These are phyloP conservation scores for Fusarium solani-melongenae DNA, from an alignment of 2,329 filamentous ascomycete genomes.

Conservation along the genomic window DNA sequence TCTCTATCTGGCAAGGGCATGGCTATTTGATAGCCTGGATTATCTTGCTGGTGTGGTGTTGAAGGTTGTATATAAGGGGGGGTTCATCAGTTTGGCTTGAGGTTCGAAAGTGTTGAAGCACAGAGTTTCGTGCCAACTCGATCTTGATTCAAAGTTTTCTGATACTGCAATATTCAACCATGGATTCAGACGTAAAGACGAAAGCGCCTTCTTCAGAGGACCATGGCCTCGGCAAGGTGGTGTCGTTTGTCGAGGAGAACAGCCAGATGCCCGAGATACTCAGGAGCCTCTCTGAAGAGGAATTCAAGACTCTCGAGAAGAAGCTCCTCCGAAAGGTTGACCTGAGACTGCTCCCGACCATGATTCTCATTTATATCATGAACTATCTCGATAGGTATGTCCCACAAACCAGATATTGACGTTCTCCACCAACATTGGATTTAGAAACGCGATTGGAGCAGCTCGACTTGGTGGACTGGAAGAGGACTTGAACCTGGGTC, in stretches of 20 bases:
- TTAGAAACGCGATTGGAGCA: conserved; percentile 7
- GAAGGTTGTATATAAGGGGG: not conserved
- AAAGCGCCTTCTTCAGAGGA: not conserved
- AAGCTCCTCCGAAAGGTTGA: conserved; percentile 2
- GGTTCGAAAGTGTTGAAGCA: not conserved
- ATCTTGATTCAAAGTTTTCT: not conserved
- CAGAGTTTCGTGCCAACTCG: not conserved
- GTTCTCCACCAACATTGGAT: not conserved
- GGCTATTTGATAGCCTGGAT: not conserved
- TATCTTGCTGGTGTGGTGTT: not conserved
- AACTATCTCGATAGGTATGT: conserved; percentile 3
- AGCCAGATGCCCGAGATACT: not conserved
- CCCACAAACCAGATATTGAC: not conserved
- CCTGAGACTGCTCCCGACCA: not conserved
- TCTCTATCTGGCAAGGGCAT: not conserved
- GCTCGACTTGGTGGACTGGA: conserved; percentile 6
- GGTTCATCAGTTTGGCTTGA: not conserved
- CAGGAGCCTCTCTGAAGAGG: not conserved
- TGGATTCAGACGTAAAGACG: not conserved
- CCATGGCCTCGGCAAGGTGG: not conserved
- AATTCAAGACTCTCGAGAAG: conserved; percentile 1
- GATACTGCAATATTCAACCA: not conserved
- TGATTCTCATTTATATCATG: conserved; percentile 14
- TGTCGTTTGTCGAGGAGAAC: not conserved
- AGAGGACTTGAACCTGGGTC: not conserved